Base-by-base conservation (phyloP, 2,329 filamentous ascomycete genomes). In the Phyllachora maydis region DNA sequence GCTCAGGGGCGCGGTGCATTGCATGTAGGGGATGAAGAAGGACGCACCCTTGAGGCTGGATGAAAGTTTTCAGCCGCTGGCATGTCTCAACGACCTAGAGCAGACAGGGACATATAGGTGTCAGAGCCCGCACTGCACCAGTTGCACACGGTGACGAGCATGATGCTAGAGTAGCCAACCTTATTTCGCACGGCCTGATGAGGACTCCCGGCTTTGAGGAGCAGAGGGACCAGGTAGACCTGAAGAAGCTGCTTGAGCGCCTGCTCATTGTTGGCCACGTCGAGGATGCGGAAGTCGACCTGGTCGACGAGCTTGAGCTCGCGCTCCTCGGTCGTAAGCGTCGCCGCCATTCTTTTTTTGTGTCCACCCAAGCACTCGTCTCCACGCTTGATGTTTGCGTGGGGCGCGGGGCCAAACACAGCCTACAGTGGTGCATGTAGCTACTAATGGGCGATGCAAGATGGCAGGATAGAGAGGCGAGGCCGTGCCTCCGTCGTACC, bases 161-260 rank as follows among this genome's bases (percentile, higher is more conserved):
- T 8, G 16, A 24, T 9, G 11, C 14, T 12, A 16, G 16, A 13
- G 11, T 15, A 11, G 30, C 41, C 32, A 41, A 70, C 68, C 52
- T 85, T 88, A 36, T 73, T 73, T 36, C 85, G 67, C 14, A 95
- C 88, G 21, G 68, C 59, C 23, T 68, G 60, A 47, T 83, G 67
- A 13, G 81, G 75, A 22, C 83, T 93, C 16, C 63, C 70, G 16
- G 90, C 68, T 43, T 95, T 95, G 28, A 93, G 58, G 3, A 98
- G 61, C 8, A 95, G 51, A 1, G 85, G 75, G 4, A 76, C 55
- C 14, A 98, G 57, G 40, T 85, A 93, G 19, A 65, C 70, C 38
- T 75, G 68, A 11, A 98, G 58, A 10, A 88, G 56, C 13, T 68
- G 52, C 42, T 85, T 68, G 2, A 98, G 64, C 49, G 85, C 90